Evolutionary conservation across 2,329 filamentous ascomycete genomes (phyloP), one percentile per base, ranked within the genome.

Genomic region (Curvularia verruculosa): DNA sequence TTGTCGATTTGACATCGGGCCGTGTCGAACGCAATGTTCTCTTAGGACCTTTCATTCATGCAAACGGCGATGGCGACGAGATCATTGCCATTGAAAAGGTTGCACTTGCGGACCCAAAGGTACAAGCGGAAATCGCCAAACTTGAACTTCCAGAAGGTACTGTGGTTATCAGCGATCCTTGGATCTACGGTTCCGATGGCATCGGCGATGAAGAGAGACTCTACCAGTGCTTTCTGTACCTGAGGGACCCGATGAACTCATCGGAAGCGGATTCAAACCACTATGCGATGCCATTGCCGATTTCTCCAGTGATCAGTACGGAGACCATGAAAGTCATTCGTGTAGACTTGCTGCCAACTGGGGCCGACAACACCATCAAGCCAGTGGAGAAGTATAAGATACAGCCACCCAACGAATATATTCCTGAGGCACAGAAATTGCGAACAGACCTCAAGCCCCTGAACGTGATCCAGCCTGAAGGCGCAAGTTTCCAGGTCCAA

Each of bases 311-410:
- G 19, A 79, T 92, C 40, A 86, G 87, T 68, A 83, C 83, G 0
- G 81, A 82, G 39, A 85, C 81, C 1, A 83, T 85, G 77, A 85
- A 87, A 67, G 82, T 92, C 36, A 82, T 89, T 44, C 84, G 89
- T 10, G 88, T 92, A 61, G 89, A 92, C 67, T 80, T 85, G 54
- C 74, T 91, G 3, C 88, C 89, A 1, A 90, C 87, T 3, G 89
- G 89, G 2, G 81, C 79, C 5, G 88, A 89, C 70, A 81, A 84
- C 53, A 84, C 81, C 5, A 79, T 82, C 58, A 83, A 83, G 58
- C 80, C 83, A 2, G 79, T 84, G 0, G 77, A 80, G 48, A 83
- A 85, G 4, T 87, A 85, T 77, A 82, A 84, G 70, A 78, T 85
- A 1, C 79, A 83, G 63, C 83, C 84, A 49, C 77, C 82, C 2